phyloP scores from a whole-genome alignment of 225 moss, liverwort and hornwort genomes.

The Bryum argenteum region DNA sequence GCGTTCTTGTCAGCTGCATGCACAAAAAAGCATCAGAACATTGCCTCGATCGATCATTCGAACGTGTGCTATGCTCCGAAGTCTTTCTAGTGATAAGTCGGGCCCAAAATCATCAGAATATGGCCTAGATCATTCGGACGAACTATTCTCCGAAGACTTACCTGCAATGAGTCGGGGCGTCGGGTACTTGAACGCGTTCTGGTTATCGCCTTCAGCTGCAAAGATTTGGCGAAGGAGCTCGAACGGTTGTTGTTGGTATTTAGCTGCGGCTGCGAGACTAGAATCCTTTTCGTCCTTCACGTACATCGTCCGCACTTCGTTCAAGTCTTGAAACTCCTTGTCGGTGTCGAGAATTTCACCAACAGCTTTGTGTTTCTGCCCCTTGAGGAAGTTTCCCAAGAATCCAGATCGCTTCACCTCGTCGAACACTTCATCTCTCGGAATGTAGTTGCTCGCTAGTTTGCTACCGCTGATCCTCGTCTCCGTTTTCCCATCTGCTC shows the following conservation, averaged over 20 bases:
- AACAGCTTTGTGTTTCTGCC: slow-evolving; percentile 23
- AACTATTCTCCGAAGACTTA: slow-evolving; percentile 3
- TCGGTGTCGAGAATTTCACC: slow-evolving; percentile 25
- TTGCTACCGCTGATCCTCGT: slow-evolving; percentile 1
- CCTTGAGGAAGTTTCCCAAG: slow-evolving; percentile 20
- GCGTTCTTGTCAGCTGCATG: slow-evolving; percentile 48
- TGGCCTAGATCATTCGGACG: neutral
- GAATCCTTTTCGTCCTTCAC: slow-evolving; percentile 36
- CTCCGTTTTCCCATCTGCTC: slow-evolving; percentile 53
- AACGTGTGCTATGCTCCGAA: no score
- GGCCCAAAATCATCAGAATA: no score
- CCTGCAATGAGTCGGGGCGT: slow-evolving; percentile 47
- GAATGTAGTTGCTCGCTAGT: slow-evolving; percentile 37
- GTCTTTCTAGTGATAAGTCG: no score
- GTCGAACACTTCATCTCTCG: slow-evolving; percentile 45
- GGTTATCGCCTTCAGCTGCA: slow-evolving; percentile 30
- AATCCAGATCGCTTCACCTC: slow-evolving; percentile 46
- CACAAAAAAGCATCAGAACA: neutral
- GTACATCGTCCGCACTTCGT: slow-evolving; percentile 40
- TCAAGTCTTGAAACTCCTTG: slow-evolving; percentile 32
- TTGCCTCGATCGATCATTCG: no score
- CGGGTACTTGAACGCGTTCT: slow-evolving; percentile 39
- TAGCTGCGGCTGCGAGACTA: slow-evolving; percentile 21
- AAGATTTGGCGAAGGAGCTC: slow-evolving; percentile 43
- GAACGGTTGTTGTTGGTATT: slow-evolving; percentile 34